Evolutionary conservation across 192 early-diverging fungal genomes (phyloP).

Genomic region (Funneliformis geosporum): DNA sequence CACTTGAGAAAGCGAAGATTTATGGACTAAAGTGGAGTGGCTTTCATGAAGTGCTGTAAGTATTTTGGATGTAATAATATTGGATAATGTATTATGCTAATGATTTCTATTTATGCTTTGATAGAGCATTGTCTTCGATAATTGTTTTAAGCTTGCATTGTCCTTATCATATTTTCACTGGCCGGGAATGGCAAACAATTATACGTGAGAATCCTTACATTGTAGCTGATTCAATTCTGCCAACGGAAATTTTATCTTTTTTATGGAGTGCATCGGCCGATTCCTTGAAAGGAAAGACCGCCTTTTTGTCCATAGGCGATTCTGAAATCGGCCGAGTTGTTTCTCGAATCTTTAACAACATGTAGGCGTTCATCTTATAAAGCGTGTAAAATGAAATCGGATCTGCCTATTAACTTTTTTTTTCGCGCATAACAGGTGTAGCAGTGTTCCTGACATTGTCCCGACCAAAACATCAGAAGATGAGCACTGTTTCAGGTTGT

Average conservation of each 20-base stretch:
- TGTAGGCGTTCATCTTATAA: conserved; percentile 10
- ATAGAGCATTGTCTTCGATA: not conserved
- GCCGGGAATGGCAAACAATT: not conserved
- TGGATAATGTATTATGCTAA: not conserved
- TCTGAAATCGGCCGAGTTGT: not conserved
- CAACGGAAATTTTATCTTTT: not conserved
- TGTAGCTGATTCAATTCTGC: not conserved
- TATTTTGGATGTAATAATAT: conserved; percentile 17
- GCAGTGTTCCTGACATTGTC: conserved; percentile 21
- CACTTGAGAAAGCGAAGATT: conserved; percentile 30
- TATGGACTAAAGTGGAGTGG: conserved; percentile 10
- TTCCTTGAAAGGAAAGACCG: not conserved
- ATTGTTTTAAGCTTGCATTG: not conserved
- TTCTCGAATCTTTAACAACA: not conserved
- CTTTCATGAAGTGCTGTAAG: conserved; percentile 32
- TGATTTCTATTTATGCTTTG: not conserved
- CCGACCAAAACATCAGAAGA: conserved; percentile 34
- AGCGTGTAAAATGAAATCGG: conserved; percentile 10
- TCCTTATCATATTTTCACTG: not conserved
- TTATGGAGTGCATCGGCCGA: not conserved
- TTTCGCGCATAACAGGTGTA: conserved; percentile 17
- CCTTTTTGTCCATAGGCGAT: not conserved
- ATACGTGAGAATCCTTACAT: conserved; percentile 2
- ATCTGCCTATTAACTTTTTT: conserved; percentile 15
- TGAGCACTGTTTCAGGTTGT: conserved; percentile 30